Evolutionary conservation across 2,329 filamentous ascomycete genomes (phyloP).

Genomic region (Gaeumannomyces tritici): DNA sequence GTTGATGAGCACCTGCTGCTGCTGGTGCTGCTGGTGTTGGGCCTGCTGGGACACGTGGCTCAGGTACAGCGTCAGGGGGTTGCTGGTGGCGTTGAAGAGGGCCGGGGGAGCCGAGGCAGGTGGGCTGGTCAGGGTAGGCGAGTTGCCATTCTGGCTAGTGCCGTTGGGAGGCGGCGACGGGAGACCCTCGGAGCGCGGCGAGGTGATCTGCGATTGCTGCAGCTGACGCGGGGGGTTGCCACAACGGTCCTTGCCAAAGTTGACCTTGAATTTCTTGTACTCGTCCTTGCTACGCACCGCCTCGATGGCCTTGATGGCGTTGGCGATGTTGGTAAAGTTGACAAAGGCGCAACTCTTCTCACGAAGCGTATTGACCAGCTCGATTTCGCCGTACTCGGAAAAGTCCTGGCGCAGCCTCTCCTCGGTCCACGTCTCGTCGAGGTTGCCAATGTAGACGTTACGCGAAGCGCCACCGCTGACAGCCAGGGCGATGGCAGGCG

Average conservation of each 20-base stretch:
- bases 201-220: conserved; percentile 48
- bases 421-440: conserved; percentile 96
- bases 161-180: conserved; percentile 50
- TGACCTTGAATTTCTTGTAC: conserved; percentile 98
- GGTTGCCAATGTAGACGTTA: conserved; percentile 95
- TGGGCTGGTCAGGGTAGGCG: conserved; percentile 36
- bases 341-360: conserved; percentile 99
- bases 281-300: conserved; percentile 90
- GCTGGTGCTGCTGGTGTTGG: conserved; percentile 65
- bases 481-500: conserved; percentile 88
- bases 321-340: conserved; percentile 99
- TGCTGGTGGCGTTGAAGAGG: conserved; percentile 74
- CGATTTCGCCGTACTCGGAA: conserved; percentile 94
- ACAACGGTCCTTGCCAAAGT: conserved; percentile 97
- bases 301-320: conserved; percentile 98
- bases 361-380: conserved; percentile 88
- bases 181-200: conserved; percentile 54
- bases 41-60: conserved; percentile 69
- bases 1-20: conserved; percentile 59
- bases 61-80: conserved; percentile 88
- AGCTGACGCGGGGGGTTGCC: conserved; percentile 91
- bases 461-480: conserved; percentile 96
- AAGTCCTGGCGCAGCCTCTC: conserved; percentile 94
- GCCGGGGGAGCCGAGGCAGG: conserved; percentile 59
- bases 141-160: conserved; percentile 43